Evolutionary conservation across 2,329 filamentous ascomycete species (phyloP), one percentile per base, ranked within the genome.

Genomic region (Xylariaceae sp.): DNA sequence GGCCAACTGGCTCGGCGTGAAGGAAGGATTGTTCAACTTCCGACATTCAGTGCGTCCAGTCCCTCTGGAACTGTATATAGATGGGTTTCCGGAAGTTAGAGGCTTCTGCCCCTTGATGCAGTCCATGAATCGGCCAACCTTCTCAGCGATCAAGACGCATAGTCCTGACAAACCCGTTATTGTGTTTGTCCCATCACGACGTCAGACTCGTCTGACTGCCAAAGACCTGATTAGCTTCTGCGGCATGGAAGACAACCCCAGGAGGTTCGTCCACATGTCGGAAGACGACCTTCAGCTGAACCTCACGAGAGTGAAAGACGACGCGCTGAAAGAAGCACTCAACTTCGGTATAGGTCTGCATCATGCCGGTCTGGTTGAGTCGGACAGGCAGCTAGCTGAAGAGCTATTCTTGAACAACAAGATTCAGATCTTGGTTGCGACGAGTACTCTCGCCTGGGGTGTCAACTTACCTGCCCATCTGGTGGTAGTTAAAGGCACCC

Each of bases 41-140:
- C 85, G 92, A 34, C 94, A 99, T 71, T 97, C 92, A 0, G 95
- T 99, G 41, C 90, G 94, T 23, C 94, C 95, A 2, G 95, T 99
- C 8, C 94, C 95, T 0, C 76, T 99, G 45, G 93, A 99, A 73
- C 90, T 97, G 49, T 99, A 90, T 74, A 99, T 99, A 66, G 94
- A 99, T 72, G 95, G 94, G 0, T 99, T 99, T 72, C 92, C 94
- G 0, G 91, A 97, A 70, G 88, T 94, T 66, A 85, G 93, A 61
- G 94, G 94, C 0, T 99, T 99, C 77, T 97, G 93, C 68, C 92
- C 94, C 0, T 76, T 99, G 65, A 99, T 99, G 94, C 93, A 97
- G 75, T 96, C 92, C 0, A 99, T 99, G 94, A 99, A 99, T 71
- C 84, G 94, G 5, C 94, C 94, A 1, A 97, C 94, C 0, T 99